Base-by-base conservation (phyloP, 352 stramenopile species). In the Lagenidium sp. region DNA sequence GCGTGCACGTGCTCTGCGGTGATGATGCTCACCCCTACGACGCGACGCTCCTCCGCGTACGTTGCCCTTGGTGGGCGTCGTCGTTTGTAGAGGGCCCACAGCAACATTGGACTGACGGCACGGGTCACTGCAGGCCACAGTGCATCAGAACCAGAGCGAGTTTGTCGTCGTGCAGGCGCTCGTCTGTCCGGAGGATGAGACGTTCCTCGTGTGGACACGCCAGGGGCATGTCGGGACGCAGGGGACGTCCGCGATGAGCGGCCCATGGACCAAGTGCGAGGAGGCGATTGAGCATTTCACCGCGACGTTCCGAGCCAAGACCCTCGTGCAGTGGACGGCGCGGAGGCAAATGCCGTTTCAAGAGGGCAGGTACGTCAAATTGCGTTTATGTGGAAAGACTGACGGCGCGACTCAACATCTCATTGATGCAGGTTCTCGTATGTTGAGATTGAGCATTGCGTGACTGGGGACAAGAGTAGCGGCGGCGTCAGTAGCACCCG, bases 91-190 rank as follows among this genome's bases (percentile, higher is more conserved):
- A 57, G n/a, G n/a, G n/a, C n/a, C n/a, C n/a, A n/a, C n/a, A n/a
- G n/a, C n/a, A n/a, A n/a, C n/a, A n/a, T n/a, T n/a, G n/a, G n/a
- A n/a, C n/a, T n/a, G n/a, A n/a, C n/a, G n/a, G n/a, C n/a, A n/a
- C n/a, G n/a, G n/a, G 19, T 63, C 13, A 53, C 36, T 41, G 36
- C 43, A 83, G 73, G 70, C 70, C 12, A 63, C 68, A 30, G 63
- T 86, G 20, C 60, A 76, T 38, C 54, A 79, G 40, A 66, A 79
- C 42, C 60, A 77, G 40, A 82, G 68, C 53, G 74, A 86, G 37
- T 86, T 84, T 36, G 67, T 81, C 28, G 63, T 68, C 34, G 41
- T 86, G 7, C 74, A 86, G 45, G 74, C 63, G 41, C 57, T 86
- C 4, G 36, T 40, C 12, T n/a, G n/a, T n/a, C 53, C 69, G 47